Base-by-base conservation (phyloP, 441 rosid genomes). In the Melastoma candidum region DNA sequence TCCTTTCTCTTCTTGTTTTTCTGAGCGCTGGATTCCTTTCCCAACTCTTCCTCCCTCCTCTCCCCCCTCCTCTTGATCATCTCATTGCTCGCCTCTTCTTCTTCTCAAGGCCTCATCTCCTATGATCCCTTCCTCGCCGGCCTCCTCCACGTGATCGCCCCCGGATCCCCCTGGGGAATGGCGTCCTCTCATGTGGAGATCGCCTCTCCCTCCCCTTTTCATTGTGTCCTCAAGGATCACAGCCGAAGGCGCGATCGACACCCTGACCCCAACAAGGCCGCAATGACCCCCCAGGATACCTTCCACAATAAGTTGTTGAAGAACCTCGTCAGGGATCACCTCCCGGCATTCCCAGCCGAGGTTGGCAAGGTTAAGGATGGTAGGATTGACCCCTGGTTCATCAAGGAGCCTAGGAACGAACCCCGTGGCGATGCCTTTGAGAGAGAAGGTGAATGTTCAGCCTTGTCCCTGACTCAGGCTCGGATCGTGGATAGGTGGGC, bases 181-280 rank as follows among this genome's bases (percentile, higher is more conserved):
- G 94, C 87, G 11, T 85, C 83, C 46, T 87, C 85, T 3, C 82
- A 85, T 39, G 81, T 87, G 1, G 87, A 85, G 73, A 66, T 84
- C 10, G 82, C 68, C 24, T 61, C 94, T 1, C 80, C 90, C 17
- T 51, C 82, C 13, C 77, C 80, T 13, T 76, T 87, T 60, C 78
- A 77, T 51, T 71, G 85, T 57, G 77, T 82, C 12, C 70, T 85
- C 46, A 76, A 77, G 65, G 94, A 83, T 51, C 80, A 65, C 12
- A 82, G 58, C 48, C 61, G 80, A 52, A 77, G 71, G 29, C 14
- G 45, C 13, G 46, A 53, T 12, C 26, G 46, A 12, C 46, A 32
- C 77, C 78, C 45, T 62, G 72, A 54, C 63, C 71, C 63, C 68
- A 72, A 58, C 81, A 77, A 10, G 65, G 56, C 70, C 67, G 63